phyloP scores from a whole-genome alignment of 768 basidiomycete species.

The Cystofilobasidium ferigula region DNA sequence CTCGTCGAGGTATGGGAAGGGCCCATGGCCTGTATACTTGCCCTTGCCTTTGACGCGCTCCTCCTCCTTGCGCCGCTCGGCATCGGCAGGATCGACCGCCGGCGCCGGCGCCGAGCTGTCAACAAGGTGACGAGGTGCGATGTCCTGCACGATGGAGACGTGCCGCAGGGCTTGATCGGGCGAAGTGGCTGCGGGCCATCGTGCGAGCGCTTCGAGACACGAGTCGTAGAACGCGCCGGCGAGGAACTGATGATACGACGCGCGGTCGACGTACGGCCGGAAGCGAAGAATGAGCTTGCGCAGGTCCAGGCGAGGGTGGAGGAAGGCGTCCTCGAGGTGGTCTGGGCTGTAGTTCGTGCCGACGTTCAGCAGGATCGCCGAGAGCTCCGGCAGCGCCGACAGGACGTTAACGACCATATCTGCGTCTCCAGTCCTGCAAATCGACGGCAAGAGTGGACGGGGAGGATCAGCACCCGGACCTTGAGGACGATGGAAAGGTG shows the following conservation, averaged over 20 bases:
- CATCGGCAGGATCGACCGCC: conserved; percentile 27
- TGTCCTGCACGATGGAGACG: conserved; percentile 40
- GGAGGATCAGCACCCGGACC: not conserved
- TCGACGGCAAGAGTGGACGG: not conserved
- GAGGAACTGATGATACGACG: conserved; percentile 72
- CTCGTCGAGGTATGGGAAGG: conserved; percentile 36
- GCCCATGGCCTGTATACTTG: conserved; percentile 35
- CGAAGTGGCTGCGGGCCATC: conserved; percentile 42
- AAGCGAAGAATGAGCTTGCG: conserved; percentile 57
- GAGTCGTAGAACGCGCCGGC: conserved; percentile 43
- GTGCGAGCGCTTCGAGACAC: conserved; percentile 7
- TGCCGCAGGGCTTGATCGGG: conserved; percentile 21
- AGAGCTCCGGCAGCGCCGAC: not conserved
- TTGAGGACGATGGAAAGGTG: not conserved
- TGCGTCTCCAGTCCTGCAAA: conserved; percentile 54
- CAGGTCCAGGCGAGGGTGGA: conserved; percentile 45
- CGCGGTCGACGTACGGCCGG: conserved; percentile 64
- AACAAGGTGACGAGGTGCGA: conserved; percentile 35
- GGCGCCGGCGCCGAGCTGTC: conserved; percentile 24
- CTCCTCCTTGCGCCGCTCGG: conserved; percentile 31
- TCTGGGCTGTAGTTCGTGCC: conserved; percentile 75
- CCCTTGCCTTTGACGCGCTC: conserved; percentile 27
- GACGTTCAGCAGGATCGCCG: conserved; percentile 50
- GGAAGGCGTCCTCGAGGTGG: conserved; percentile 60
- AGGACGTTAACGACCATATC: conserved; percentile 54